Base-by-base conservation (phyloP, 345 rosid genomes). In the Brassica carinata region DNA sequence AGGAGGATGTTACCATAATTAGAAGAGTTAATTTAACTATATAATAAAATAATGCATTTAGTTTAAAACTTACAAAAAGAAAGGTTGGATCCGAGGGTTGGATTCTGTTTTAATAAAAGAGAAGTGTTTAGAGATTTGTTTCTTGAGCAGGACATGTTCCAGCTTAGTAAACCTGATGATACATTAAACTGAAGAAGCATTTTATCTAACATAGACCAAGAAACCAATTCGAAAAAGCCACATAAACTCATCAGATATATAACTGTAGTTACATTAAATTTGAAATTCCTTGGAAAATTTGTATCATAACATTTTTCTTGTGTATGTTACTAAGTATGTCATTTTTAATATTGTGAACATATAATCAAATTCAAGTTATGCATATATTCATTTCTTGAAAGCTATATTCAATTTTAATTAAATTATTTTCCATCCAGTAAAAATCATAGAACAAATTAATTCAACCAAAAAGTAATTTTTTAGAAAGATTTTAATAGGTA, bases 121-220 rank as follows among this genome's bases (percentile, higher is more conserved):
- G 31, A 29, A 48, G 53, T 53, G 71, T 18, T 17, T 18, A 30
- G 61, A 51, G 30, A 67, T 66, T 14, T 53, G 45, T 69, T 29
- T 69, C 62, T 68, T 11, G 45, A 68, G 23, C 34, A 62, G 40
- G 38, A 26, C 19, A 76, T 76, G 73, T 34, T 58, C 18, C 33
- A 48, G 33, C 48, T 74, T 30, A 64, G 48, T 30, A 74, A 48
- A 64, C 31, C 33, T 48, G 8, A 53, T 53, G 63, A 74, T 30
- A 31, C 78, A 64, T 31, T 1, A 74, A 64, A 40, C 10, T 67
- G 31, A 40, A 11, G 57, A 40, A 19, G 18, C 58, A 68, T 11
- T 43, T 43, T 67, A 5, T 38, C 71, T n/a, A 64, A 64, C 2
- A 4, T 29, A 29, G 31, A 29, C 31, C 31, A 0, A 29, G 8